Evolutionary conservation across 345 rosid species (phyloP).

Genomic region (Syzygium aromaticum): DNA sequence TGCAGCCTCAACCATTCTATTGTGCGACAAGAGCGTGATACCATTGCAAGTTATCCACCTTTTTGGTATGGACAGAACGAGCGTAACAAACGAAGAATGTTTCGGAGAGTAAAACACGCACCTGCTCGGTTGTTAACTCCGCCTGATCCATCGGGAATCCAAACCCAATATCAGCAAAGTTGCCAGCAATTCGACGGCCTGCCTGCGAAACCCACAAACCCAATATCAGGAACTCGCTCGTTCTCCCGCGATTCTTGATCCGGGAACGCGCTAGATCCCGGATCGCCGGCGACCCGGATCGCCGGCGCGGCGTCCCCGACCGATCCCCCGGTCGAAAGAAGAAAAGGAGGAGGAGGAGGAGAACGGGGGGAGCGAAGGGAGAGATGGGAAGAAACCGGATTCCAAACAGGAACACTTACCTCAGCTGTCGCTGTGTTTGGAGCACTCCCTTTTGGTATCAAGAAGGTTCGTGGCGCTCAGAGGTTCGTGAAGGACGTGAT

Average conservation of each 20-base stretch:
- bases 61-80: not conserved
- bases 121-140: slow-evolving; percentile 70
- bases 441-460: not conserved
- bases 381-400: not conserved
- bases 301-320: not conserved
- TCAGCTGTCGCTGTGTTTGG: not conserved
- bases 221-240: not conserved
- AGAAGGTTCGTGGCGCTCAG: not conserved
- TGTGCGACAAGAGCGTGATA: not conserved
- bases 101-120: slow-evolving; percentile 17
- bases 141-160: slow-evolving; percentile 57
- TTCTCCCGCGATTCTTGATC: not conserved
- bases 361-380: not conserved
- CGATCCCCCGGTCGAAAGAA: not conserved
- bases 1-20: not conserved
- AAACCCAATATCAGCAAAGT: not conserved
- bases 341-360: not conserved
- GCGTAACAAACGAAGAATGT: not conserved
- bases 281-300: not conserved
- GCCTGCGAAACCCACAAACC: not conserved
- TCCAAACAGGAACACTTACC: not conserved
- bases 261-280: not conserved
- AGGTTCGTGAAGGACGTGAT: not conserved
- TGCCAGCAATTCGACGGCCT: not conserved
- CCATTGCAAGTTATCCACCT: not conserved